Conservation (phyloP, 257 asterid genomes). For the Lithospermum erythrorhizon region DNA sequence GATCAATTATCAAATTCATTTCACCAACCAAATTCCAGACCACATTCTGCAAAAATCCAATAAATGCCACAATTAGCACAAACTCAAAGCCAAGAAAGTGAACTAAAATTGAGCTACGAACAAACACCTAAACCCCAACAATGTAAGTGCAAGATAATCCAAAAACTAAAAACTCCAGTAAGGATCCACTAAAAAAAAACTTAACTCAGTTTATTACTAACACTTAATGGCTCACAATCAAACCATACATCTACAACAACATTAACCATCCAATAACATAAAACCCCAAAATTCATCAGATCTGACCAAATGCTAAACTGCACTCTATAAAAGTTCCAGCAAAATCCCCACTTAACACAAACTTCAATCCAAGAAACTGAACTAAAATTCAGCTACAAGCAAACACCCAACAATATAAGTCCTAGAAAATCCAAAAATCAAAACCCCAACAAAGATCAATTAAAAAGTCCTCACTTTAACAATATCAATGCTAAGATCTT, state of each 20-base stretch:
- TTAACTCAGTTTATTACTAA: not conserved
- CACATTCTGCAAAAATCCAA: no score
- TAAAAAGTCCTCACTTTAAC: slow-evolving; percentile 2
- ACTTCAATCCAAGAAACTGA: slow-evolving; percentile 7
- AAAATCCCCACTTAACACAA: slow-evolving; percentile 16
- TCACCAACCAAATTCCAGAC: no score
- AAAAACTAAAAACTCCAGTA: no score
- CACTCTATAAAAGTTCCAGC: not conserved
- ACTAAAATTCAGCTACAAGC: slow-evolving; percentile 7
- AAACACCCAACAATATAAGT: not conserved
- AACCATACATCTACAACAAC: slow-evolving; percentile 7
- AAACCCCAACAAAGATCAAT: not conserved
- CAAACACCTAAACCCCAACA: slow-evolving; percentile 7
- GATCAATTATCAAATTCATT: no score
- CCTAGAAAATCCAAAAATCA: no score
- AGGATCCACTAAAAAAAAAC: no score
- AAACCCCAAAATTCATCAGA: slow-evolving; percentile 28
- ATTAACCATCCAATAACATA: slow-evolving; percentile 8
- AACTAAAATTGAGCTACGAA: slow-evolving; percentile 9
- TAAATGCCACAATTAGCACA: slow-evolving; percentile 15
- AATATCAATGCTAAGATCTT: slow-evolving; percentile 45
- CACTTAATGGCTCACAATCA: not conserved
- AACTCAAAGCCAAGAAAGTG: slow-evolving; percentile 3
- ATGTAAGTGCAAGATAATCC: no score
- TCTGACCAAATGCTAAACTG: slow-evolving; percentile 22